phyloP scores from a whole-genome alignment of 1,284 basidiomycete genomes.

The Porodaedalea pini region DNA sequence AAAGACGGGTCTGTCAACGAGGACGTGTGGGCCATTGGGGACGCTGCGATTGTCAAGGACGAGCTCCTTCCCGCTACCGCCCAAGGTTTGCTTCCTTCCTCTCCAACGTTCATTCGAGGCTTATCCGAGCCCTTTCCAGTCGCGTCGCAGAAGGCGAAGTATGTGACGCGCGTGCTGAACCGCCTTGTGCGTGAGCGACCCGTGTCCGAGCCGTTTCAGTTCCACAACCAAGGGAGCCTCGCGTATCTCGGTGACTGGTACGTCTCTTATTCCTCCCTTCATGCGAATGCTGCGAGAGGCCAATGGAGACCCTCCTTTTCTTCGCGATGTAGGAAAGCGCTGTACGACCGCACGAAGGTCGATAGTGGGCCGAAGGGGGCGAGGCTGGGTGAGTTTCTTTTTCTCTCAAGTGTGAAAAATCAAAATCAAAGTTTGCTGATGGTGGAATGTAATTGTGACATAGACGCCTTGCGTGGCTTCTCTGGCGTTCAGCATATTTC shows the following conservation, averaged over 20 bases:
- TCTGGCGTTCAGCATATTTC: constrained; percentile 80
- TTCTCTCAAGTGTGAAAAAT: constrained; percentile 2
- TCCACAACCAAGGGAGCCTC: constrained; percentile 71
- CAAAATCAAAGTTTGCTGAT: constrained; percentile 1
- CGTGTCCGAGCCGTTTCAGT: constrained; percentile 53
- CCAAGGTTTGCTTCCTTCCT: constrained; percentile 50
- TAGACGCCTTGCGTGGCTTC: constrained; percentile 64
- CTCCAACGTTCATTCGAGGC: too few relatives aligned
- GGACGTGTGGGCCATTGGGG: constrained; percentile 83
- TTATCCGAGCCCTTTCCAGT: too few relatives aligned
- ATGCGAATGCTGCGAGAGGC: constrained; percentile 6
- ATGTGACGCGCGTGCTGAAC: constrained; percentile 68
- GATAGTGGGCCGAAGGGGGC: constrained; percentile 56
- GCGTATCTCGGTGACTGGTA: constrained; percentile 78
- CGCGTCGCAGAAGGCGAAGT: constrained; percentile 77
- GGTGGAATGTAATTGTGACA: constrained; percentile 19
- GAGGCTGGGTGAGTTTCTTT: constrained; percentile 49
- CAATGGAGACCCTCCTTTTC: not conserved
- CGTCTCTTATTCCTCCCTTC: constrained; percentile 29
- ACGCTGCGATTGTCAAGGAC: constrained; percentile 62
- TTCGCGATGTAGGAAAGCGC: constrained; percentile 55
- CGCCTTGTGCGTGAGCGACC: constrained; percentile 45
- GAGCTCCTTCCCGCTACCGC: constrained; percentile 78
- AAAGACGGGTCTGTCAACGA: constrained; percentile 53
- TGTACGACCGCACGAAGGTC: constrained; percentile 61